phyloP scores from a whole-genome alignment of 495 filamentous ascomycete genomes.

The Penicillium herquei region DNA sequence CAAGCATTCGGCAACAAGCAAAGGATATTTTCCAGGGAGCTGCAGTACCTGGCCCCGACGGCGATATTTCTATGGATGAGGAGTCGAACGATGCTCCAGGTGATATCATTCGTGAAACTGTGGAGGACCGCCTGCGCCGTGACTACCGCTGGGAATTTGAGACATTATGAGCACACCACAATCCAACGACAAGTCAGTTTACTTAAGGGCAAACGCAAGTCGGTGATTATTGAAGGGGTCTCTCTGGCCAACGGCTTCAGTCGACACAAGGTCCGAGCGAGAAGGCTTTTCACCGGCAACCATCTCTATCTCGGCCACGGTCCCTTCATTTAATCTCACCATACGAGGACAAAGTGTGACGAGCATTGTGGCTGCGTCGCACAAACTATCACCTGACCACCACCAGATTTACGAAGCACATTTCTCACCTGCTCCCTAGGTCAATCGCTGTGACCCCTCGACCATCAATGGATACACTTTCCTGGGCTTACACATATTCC shows the following conservation, averaged over 20 bases:
- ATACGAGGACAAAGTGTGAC: slow-evolving; percentile 4
- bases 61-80: slow-evolving; percentile 43
- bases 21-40: slow-evolving; percentile 59
- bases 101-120: slow-evolving; percentile 60
- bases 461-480: not conserved
- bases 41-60: slow-evolving; percentile 34
- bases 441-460: not conserved
- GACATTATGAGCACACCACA: not conserved
- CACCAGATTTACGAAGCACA: slow-evolving; percentile 11
- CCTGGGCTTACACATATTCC: no score
- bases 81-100: slow-evolving; percentile 40
- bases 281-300: not conserved
- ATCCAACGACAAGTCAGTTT: no score
- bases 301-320: slow-evolving; percentile 1
- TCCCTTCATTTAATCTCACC: not conserved
- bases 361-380: slow-evolving; percentile 2
- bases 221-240: no score
- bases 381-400: slow-evolving; percentile 15
- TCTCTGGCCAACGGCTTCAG: not conserved
- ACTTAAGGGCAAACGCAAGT: no score
- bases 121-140: slow-evolving; percentile 48
- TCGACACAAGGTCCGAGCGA: not conserved
- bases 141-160: slow-evolving; percentile 44
- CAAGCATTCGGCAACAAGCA: slow-evolving; percentile 63
- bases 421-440: not conserved